Conservation (phyloP, 345 rosid species). For the Reutealis trisperma region DNA sequence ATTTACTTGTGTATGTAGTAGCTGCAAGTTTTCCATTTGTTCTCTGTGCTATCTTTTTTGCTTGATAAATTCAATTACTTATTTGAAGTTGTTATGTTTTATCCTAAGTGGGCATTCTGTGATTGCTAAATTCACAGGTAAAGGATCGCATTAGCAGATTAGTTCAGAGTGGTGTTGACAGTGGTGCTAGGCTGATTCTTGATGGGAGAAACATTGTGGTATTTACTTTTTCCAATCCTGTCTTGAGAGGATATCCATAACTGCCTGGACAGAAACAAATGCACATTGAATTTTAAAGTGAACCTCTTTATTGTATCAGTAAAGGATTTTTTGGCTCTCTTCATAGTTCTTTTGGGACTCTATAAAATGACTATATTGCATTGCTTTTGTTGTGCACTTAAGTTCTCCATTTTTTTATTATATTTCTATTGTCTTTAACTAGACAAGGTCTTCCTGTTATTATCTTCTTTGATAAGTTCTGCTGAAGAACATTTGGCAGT, state of each 20-base stretch:
- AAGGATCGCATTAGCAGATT: slow-evolving; percentile 75
- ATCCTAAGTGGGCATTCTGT: background rate
- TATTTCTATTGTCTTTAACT: background rate
- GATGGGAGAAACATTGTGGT: slow-evolving; percentile 90
- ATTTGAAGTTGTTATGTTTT: background rate
- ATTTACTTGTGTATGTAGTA: background rate
- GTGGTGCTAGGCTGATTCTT: slow-evolving; percentile 81
- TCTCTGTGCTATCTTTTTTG: background rate
- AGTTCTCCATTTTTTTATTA: background rate
- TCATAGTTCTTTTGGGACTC: background rate
- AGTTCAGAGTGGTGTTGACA: slow-evolving; percentile 78
- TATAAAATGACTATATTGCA: background rate
- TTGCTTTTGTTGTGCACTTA: background rate
- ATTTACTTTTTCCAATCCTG: slow-evolving; percentile 9
- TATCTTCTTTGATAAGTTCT: background rate
- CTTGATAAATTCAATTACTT: background rate
- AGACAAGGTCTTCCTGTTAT: background rate
- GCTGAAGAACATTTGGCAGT: background rate
- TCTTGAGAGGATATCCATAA: background rate
- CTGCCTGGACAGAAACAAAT: background rate
- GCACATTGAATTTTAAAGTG: no score
- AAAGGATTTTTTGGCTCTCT: background rate
- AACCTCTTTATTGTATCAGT: no score
- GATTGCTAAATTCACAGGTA: slow-evolving; percentile 53
- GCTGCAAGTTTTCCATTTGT: background rate